Evolutionary conservation across 345 rosid species (phyloP).

Genomic region (Brassica incana): DNA sequence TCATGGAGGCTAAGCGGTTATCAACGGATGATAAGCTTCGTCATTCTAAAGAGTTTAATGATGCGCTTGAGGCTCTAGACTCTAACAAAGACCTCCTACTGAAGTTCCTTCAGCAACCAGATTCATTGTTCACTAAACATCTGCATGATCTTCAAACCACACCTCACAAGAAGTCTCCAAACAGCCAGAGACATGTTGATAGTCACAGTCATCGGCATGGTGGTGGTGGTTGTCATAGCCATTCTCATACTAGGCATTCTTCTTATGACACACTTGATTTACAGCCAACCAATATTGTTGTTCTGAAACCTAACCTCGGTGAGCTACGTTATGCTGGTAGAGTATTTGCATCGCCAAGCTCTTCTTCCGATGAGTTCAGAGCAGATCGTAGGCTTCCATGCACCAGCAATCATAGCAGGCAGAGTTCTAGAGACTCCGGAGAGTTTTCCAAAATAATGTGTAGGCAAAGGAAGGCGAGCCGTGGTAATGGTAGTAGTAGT

Average conservation of each 20-base stretch:
- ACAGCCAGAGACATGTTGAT: constrained; percentile 36
- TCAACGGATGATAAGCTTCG: constrained; percentile 72
- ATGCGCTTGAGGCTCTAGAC: constrained; percentile 75
- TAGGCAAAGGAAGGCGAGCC: constrained; percentile 57
- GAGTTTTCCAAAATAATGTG: constrained; percentile 66
- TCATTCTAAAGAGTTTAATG: constrained; percentile 73
- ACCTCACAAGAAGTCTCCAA: constrained; percentile 48
- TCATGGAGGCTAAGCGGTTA: constrained; percentile 71
- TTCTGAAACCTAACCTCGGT: constrained; percentile 81
- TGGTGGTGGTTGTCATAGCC: constrained; percentile 38
- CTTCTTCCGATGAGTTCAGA: constrained; percentile 51
- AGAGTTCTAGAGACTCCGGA: constrained; percentile 63
- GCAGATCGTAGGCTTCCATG: constrained; percentile 53
- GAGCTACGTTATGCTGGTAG: constrained; percentile 49
- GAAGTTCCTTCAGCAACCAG: constrained; percentile 86
- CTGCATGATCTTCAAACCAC: constrained; percentile 59
- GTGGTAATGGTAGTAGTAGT: constrained; percentile 34
- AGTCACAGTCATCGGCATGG: constrained; percentile 33
- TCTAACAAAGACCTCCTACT: constrained; percentile 75
- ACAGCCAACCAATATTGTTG: constrained; percentile 78
- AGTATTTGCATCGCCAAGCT: constrained; percentile 49
- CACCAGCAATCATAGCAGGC: constrained; percentile 43
- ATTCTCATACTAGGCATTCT: constrained; percentile 37
- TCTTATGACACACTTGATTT: constrained; percentile 41
- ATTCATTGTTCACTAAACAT: constrained; percentile 84